phyloP scores from a whole-genome alignment of 768 basidiomycete species.

The Tylopilus sp. region DNA sequence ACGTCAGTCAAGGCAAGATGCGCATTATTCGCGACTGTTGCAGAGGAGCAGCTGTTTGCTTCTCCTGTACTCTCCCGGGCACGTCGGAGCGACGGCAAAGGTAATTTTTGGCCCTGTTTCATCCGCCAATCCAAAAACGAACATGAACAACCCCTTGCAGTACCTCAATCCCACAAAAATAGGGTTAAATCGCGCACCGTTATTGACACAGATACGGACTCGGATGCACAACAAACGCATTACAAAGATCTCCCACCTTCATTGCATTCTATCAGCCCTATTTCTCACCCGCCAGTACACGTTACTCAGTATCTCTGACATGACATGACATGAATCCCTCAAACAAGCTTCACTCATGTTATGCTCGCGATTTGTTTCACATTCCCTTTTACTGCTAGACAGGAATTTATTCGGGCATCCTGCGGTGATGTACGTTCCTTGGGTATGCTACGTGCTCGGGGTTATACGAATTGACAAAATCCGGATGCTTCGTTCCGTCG shows the following conservation, averaged over 20 bases:
- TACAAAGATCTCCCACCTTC: conserved; percentile 10
- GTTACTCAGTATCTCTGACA: background rate
- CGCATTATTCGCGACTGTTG: background rate
- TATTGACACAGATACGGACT: conserved; percentile 1
- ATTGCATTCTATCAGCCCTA: background rate
- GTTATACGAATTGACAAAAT: background rate
- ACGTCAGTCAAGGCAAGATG: conserved; percentile 16
- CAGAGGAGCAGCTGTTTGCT: conserved; percentile 18
- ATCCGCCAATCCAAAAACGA: background rate
- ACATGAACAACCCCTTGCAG: background rate
- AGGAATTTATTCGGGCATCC: background rate
- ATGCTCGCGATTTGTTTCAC: background rate
- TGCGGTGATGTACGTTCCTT: background rate
- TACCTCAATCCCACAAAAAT: background rate
- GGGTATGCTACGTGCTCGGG: background rate
- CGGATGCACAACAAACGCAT: background rate
- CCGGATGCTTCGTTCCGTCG: background rate
- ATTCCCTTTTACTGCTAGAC: background rate
- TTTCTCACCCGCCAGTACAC: background rate
- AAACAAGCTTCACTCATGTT: background rate
- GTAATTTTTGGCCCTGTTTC: conserved; percentile 6
- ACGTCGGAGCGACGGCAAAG: conserved; percentile 7
- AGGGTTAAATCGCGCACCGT: conserved; percentile 2
- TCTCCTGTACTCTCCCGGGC: conserved; percentile 12
- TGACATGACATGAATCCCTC: background rate